A percentile compares a stretch with the other conserved stretches of the same genome.
Conservation (phyloP, 1,139 yeast genomes). For the Lizanozyma gosingica region DNA sequence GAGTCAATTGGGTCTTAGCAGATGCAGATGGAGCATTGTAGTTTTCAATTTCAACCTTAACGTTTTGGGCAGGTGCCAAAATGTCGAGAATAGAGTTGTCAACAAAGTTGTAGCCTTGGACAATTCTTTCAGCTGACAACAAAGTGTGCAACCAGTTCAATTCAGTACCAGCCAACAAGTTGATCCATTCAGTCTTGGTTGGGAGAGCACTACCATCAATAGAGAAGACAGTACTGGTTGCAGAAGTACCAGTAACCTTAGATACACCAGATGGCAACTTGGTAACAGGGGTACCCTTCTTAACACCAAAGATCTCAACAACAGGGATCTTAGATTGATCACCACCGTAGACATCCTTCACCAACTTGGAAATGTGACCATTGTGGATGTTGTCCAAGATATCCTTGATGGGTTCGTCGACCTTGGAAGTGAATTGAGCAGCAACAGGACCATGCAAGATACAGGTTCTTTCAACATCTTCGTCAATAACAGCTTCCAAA, state of each 20-base stretch:
- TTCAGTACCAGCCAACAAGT: conserved; percentile 67
- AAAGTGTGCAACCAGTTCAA: conserved; percentile 91
- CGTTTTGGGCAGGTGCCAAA: conserved; percentile 62
- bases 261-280: conserved; percentile 23
- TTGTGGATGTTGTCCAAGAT: conserved; percentile 84
- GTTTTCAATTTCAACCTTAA: conserved; percentile 55
- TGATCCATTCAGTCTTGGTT: conserved; percentile 58
- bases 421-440: conserved; percentile 80
- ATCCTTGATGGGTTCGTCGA: conserved; percentile 86
- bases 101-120: conserved; percentile 76
- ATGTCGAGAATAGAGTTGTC: conserved; percentile 73
- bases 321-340: conserved; percentile 70
- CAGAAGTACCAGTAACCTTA: conserved; percentile 24
- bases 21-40: conserved; percentile 29
- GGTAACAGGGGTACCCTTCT: conserved; percentile 28
- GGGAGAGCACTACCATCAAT: conserved; percentile 41
- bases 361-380: conserved; percentile 70
- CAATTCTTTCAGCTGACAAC: conserved; percentile 67
- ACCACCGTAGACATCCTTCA: conserved; percentile 61
- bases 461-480: conserved; percentile 97
- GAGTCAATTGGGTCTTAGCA: conserved; percentile 54
- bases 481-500: conserved; percentile 89
- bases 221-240: conserved; percentile 33
- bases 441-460: conserved; percentile 98
- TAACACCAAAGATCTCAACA: conserved; percentile 84